phyloP scores from a whole-genome alignment of 805 yeast species.

The Lachancea sp. region DNA sequence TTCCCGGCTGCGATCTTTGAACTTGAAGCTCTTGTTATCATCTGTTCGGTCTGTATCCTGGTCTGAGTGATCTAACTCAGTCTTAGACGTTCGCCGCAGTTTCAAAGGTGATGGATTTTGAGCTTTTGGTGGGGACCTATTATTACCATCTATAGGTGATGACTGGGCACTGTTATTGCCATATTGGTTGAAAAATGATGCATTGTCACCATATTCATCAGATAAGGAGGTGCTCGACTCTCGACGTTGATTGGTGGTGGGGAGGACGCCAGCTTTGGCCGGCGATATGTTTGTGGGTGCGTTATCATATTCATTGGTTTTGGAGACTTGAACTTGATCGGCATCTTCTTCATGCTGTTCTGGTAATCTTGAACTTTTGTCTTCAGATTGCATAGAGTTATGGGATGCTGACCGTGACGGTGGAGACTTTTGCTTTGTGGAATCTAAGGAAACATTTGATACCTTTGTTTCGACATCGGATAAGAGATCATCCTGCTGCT shows the following conservation, averaged over 20 bases:
- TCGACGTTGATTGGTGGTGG: no score
- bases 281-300: neutral
- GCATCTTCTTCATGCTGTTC: no score
- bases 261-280: no score
- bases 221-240: neutral
- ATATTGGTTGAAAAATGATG: slow-evolving; percentile 8
- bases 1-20: slow-evolving; percentile 12
- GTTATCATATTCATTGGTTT: neutral
- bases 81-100: slow-evolving; percentile 8
- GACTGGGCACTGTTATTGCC: slow-evolving; percentile 7
- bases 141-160: slow-evolving; percentile 1
- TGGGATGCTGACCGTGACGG: no score
- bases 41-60: neutral
- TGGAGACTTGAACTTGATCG: no score
- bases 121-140: neutral
- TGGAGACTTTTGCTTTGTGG: no score
- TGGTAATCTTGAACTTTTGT: no score
- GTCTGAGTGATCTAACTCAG: neutral
- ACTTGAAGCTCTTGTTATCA: slow-evolving; percentile 9
- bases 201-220: slow-evolving; percentile 6
- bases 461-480: no score
- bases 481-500: neutral
- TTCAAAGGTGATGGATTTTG: slow-evolving; percentile 2
- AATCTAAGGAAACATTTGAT: no score
- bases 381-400: no score